Conservation (phyloP, 495 filamentous ascomycete genomes). For the Penicillium parvum region DNA sequence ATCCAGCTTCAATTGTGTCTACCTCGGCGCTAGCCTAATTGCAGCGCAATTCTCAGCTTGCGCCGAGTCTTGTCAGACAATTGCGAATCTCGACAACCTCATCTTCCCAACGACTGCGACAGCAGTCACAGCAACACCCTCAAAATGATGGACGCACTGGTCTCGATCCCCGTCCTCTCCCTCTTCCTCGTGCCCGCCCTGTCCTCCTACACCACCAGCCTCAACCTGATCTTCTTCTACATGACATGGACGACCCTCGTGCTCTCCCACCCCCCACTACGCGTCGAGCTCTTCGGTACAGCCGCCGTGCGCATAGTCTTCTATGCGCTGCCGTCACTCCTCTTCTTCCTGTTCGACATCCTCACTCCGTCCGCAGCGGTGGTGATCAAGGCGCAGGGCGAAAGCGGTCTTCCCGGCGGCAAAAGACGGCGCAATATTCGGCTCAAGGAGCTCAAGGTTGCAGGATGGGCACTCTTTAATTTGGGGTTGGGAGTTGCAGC, state of each 20-base stretch:
- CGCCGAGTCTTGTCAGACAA: too few relatives aligned
- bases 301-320: conserved; percentile 63
- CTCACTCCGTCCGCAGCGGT: conserved; percentile 61
- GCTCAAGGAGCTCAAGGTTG: conserved; percentile 31
- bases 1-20: neutral
- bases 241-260: conserved; percentile 84
- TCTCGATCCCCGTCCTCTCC: conserved; percentile 68
- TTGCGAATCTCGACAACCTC: too few relatives aligned
- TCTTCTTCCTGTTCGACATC: conserved; percentile 72
- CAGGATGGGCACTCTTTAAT: conserved; percentile 62
- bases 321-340: conserved; percentile 66
- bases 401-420: conserved; percentile 57
- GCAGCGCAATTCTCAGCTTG: too few relatives aligned
- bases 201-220: conserved; percentile 63
- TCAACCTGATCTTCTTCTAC: conserved; percentile 88
- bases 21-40: too few relatives aligned
- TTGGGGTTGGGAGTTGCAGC: conserved; percentile 51
- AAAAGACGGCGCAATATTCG: conserved; percentile 39
- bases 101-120: too few relatives aligned
- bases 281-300: conserved; percentile 70
- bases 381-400: conserved; percentile 65
- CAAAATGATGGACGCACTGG: conserved; percentile 52
- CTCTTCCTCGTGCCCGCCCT: conserved; percentile 55
- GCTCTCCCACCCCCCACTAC: conserved; percentile 66
- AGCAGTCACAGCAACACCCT: neutral